phyloP scores from a whole-genome alignment of 1,284 basidiomycete genomes.

The Cryptococcus maquisensis region DNA sequence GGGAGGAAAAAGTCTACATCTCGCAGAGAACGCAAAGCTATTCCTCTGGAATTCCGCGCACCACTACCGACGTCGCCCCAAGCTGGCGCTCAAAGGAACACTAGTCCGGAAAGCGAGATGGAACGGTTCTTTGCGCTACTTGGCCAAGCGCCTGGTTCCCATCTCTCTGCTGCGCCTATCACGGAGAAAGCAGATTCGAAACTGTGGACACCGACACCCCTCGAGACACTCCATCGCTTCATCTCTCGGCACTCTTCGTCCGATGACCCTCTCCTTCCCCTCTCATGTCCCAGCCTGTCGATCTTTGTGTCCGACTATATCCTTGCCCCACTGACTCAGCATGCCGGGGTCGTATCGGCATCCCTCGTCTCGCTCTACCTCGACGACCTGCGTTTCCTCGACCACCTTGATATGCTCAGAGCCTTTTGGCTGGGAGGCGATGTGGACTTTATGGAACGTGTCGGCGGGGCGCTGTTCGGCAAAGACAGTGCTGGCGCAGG shows the following conservation, averaged over 20 bases:
- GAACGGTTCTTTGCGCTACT: slow-evolving; percentile 26
- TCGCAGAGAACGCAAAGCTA: slow-evolving; percentile 18
- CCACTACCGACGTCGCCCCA: not conserved
- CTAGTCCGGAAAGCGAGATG: not conserved
- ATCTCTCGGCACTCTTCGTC: slow-evolving; percentile 21
- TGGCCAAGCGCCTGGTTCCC: slow-evolving; percentile 24
- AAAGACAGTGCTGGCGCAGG: slow-evolving; percentile 32
- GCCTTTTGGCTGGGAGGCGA: slow-evolving; percentile 43
- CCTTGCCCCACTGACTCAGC: slow-evolving; percentile 34
- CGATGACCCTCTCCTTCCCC: slow-evolving; percentile 26
- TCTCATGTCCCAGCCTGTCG: slow-evolving; percentile 29
- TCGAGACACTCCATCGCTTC: slow-evolving; percentile 29
- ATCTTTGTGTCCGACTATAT: slow-evolving; percentile 34
- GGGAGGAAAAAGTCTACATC: not conserved
- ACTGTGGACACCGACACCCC: slow-evolving; percentile 28
- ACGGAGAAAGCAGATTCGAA: not conserved
- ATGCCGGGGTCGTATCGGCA: slow-evolving; percentile 34
- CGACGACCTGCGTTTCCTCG: slow-evolving; percentile 37
- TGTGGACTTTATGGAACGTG: slow-evolving; percentile 35
- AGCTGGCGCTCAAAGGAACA: not conserved
- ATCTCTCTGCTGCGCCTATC: slow-evolving; percentile 7
- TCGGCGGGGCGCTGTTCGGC: slow-evolving; percentile 36
- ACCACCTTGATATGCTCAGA: slow-evolving; percentile 40
- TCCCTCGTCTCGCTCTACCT: slow-evolving; percentile 42
- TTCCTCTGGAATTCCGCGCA: slow-evolving; percentile 21